Conservation (phyloP, 768 basidiomycete species). For the Daedalea quercina region DNA sequence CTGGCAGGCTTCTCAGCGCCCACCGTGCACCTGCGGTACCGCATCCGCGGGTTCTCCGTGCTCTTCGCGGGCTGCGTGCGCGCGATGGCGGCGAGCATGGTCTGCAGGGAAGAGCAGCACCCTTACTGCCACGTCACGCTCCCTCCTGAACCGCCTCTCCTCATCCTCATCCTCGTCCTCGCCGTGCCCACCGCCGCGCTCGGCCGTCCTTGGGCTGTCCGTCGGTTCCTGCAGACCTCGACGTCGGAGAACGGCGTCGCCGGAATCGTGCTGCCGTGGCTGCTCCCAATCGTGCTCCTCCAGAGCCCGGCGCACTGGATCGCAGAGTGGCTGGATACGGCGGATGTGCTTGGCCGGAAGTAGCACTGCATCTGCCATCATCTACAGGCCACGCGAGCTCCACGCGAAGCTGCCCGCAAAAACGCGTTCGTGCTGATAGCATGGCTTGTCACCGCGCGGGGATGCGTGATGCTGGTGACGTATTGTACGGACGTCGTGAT, state of each 20-base stretch:
- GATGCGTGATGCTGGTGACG: too few species aligned
- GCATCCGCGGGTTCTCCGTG: conserved; percentile 67
- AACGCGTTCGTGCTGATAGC: too few species aligned
- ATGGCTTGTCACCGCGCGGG: too few species aligned
- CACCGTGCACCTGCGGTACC: conserved; percentile 57
- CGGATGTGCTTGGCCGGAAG: conserved; percentile 34
- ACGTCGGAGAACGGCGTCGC: conserved; percentile 74
- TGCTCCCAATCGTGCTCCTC: conserved; percentile 52
- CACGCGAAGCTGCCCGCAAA: too few species aligned
- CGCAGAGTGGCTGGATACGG: conserved; percentile 72
- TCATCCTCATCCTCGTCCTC: conserved; percentile 48
- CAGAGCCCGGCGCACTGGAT: conserved; percentile 68
- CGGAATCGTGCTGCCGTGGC: conserved; percentile 48
- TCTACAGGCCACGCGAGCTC: too few species aligned
- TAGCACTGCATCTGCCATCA: conserved; percentile 31
- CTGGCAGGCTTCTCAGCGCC: conserved; percentile 63
- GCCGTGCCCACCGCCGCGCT: conserved; percentile 51
- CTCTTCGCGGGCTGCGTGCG: conserved; percentile 65
- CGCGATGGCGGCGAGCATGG: conserved; percentile 73
- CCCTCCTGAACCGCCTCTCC: conserved; percentile 58
- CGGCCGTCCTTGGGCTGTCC: conserved; percentile 49
- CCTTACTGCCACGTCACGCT: conserved; percentile 88
- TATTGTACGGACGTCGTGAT: too few species aligned
- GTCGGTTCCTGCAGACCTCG: conserved; percentile 54
- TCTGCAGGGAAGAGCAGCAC: conserved; percentile 93